Evolutionary conservation across 345 rosid species (phyloP).

Genomic region (Eucalyptus sp.): DNA sequence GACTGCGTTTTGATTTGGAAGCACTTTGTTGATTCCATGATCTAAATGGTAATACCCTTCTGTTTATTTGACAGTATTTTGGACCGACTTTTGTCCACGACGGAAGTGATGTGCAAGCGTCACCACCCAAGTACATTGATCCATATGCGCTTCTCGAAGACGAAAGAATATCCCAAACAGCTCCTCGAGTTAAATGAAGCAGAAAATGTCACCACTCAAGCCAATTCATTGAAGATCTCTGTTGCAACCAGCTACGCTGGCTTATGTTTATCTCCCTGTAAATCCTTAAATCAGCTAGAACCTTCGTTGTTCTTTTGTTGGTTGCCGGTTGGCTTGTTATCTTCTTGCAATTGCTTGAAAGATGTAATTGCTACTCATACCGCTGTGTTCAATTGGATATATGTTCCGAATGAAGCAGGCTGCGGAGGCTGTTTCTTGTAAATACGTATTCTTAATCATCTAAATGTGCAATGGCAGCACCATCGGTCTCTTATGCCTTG

Average conservation of each 20-base stretch:
- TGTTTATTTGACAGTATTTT: conserved; percentile 39
- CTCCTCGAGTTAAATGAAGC: conserved; percentile 38
- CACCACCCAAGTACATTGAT: conserved; percentile 55
- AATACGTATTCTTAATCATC: not conserved
- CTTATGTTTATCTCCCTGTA: not conserved
- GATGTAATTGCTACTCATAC: not conserved
- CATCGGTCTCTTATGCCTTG: not conserved
- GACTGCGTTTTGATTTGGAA: not conserved
- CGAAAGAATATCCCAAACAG: conserved; percentile 67
- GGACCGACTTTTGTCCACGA: conserved; percentile 72
- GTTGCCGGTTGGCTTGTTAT: not conserved
- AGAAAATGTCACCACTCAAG: not conserved
- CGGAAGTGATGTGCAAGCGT: conserved; percentile 14
- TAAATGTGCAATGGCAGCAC: not conserved
- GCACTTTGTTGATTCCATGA: not conserved
- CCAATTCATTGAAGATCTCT: not conserved
- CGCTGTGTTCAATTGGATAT: not conserved
- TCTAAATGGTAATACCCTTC: not conserved
- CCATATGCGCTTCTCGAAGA: conserved; percentile 81
- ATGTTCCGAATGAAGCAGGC: not conserved
- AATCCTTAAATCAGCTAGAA: not conserved
- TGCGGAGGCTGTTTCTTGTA: not conserved
- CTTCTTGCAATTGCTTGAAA: not conserved
- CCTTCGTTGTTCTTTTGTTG: not conserved
- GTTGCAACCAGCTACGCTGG: not conserved